phyloP scores from a whole-genome alignment of 2,329 filamentous ascomycete genomes.

The Cadophora luteo-olivacea region DNA sequence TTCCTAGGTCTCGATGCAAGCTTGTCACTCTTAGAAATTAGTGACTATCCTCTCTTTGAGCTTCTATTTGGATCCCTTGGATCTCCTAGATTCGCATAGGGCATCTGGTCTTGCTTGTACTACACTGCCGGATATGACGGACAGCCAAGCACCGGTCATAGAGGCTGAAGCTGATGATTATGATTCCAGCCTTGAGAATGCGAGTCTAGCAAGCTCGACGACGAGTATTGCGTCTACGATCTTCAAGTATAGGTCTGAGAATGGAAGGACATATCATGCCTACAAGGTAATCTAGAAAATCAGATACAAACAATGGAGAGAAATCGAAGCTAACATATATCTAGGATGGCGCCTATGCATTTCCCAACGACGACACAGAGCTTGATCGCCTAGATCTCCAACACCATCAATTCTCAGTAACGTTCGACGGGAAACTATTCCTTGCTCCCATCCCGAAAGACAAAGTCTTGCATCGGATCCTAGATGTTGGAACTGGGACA shows the following conservation, averaged over 20 bases:
- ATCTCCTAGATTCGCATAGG: background rate
- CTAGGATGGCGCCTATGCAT: constrained; percentile 24
- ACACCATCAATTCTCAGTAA: constrained; percentile 47
- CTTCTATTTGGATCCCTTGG: background rate
- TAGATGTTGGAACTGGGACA: constrained; percentile 29
- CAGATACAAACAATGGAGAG: no score
- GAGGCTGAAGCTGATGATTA: constrained; percentile 16
- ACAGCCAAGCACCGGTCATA: background rate
- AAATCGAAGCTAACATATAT: no score
- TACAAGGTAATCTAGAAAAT: background rate
- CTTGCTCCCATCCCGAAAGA: constrained; percentile 38
- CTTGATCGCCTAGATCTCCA: constrained; percentile 45
- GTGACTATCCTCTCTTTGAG: no score
- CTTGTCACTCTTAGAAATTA: no score
- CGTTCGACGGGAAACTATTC: constrained; percentile 44
- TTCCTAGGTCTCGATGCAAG: background rate
- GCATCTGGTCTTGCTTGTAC: background rate
- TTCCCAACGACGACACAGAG: constrained; percentile 29
- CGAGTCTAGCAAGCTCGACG: constrained; percentile 7
- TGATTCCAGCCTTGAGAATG: background rate
- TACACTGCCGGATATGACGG: background rate
- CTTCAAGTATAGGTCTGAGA: constrained; percentile 46
- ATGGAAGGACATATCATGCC: constrained; percentile 47
- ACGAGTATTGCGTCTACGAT: constrained; percentile 34
- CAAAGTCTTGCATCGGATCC: constrained; percentile 29